Conservation (phyloP, 768 basidiomycete species). For the Collybia mongolica region DNA sequence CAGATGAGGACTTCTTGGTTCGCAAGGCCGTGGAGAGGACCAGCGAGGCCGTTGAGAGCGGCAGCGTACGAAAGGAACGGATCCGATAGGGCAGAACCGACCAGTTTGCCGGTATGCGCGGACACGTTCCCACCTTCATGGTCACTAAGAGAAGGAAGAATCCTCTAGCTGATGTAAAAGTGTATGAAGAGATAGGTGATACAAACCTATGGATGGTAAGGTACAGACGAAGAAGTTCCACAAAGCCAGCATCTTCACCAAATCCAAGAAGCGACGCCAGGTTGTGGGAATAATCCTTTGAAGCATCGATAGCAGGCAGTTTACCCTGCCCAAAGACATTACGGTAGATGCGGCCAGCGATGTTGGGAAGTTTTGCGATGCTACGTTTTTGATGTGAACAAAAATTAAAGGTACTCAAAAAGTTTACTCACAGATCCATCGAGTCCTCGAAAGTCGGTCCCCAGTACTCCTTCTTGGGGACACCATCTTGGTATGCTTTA, state of each 20-base stretch:
- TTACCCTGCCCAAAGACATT: conserved; percentile 90
- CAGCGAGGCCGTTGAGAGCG: conserved; percentile 93
- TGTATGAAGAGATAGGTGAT: not conserved
- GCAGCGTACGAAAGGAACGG: conserved; percentile 95
- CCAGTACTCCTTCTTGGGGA: conserved; percentile 97
- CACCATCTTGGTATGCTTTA: conserved; percentile 89
- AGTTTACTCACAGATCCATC: conserved; percentile 69
- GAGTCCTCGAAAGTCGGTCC: conserved; percentile 87
- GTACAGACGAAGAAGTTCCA: conserved; percentile 94
- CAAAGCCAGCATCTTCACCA: conserved; percentile 82
- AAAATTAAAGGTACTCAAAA: not conserved
- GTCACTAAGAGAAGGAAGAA: conserved; percentile 54
- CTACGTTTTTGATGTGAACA: conserved; percentile 31
- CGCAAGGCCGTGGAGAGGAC: conserved; percentile 93
- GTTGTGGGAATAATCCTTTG: conserved; percentile 89
- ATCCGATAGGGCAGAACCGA: conserved; percentile 94
- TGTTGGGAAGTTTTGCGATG: conserved; percentile 95
- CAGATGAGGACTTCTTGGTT: conserved; percentile 97
- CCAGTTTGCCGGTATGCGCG: conserved; percentile 90
- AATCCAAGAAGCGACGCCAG: conserved; percentile 90
- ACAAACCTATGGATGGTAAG: conserved; percentile 89
- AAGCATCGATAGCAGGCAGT: conserved; percentile 76
- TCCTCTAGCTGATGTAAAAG: not conserved
- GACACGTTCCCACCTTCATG: conserved; percentile 99
- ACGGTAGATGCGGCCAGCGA: conserved; percentile 90